Evolutionary conservation across 2,329 filamentous ascomycete genomes (phyloP).

Genomic region (Kalmusia sp.): DNA sequence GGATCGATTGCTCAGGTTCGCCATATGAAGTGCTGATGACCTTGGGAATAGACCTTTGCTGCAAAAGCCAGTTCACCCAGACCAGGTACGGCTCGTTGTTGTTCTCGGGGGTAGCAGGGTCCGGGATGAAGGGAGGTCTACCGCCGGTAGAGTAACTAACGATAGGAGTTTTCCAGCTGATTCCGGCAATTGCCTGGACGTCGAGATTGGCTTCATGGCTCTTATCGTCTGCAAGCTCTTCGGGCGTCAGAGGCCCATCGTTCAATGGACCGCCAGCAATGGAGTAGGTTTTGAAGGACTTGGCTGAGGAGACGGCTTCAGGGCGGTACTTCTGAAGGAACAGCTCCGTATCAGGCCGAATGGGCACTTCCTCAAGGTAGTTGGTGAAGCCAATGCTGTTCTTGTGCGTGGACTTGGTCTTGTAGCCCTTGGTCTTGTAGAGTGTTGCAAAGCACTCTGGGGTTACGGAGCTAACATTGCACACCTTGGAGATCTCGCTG

Average conservation of each 20-base stretch:
- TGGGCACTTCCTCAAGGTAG: constrained; percentile 58
- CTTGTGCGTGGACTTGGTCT: constrained; percentile 50
- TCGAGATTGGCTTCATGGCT: constrained; percentile 69
- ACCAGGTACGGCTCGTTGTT: constrained; percentile 73
- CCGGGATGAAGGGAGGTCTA: constrained; percentile 59
- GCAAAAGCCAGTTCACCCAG: constrained; percentile 66
- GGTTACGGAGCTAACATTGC: constrained; percentile 60
- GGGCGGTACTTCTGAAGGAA: constrained; percentile 65
- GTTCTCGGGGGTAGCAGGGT: constrained; percentile 55
- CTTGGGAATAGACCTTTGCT: constrained; percentile 64
- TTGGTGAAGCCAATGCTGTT: constrained; percentile 58
- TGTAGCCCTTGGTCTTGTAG: constrained; percentile 63
- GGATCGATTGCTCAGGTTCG: constrained; percentile 70
- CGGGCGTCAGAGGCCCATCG: constrained; percentile 48
- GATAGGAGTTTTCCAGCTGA: constrained; percentile 62
- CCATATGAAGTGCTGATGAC: constrained; percentile 72
- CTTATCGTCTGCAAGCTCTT: constrained; percentile 39
- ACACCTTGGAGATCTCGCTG: constrained; percentile 49
- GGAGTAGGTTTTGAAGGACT: constrained; percentile 63
- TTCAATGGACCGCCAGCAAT: constrained; percentile 64
- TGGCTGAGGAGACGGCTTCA: constrained; percentile 52
- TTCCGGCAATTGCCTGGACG: constrained; percentile 65
- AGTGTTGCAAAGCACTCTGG: constrained; percentile 61
- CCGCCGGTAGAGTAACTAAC: constrained; percentile 68
- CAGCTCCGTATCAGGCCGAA: constrained; percentile 61